A percentile compares a stretch with the other conserved stretches of the same genome.
Conservation (phyloP, 129 eudicot species). For the Mikania micrantha region DNA sequence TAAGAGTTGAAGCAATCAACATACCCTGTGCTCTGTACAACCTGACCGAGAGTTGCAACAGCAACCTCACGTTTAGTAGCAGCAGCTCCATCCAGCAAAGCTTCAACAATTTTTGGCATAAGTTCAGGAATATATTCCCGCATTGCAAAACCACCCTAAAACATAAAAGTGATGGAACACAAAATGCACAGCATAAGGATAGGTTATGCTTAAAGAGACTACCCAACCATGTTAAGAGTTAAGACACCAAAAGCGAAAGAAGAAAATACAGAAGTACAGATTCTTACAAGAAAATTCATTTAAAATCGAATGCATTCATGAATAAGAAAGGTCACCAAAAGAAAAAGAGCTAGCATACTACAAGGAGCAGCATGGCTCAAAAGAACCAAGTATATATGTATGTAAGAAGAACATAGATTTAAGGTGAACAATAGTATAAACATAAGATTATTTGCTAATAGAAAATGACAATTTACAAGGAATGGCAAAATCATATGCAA, state of each 20-base stretch:
- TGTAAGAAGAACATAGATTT: neutral
- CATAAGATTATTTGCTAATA: neutral
- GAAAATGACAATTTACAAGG: neutral
- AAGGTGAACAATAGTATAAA: neutral
- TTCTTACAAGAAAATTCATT: neutral
- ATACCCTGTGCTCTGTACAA: slow-evolving; percentile 99
- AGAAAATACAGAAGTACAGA: neutral
- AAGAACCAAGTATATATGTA: neutral
- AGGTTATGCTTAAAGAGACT: neutral
- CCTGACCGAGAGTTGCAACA: slow-evolving; percentile 96
- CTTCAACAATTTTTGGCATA: slow-evolving; percentile 91
- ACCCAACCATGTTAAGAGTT: neutral
- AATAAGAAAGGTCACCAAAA: neutral
- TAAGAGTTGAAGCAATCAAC: slow-evolving; percentile 17
- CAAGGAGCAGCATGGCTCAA: slow-evolving; percentile 13
- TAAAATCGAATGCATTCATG: neutral
- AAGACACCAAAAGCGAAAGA: neutral
- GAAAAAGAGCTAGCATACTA: slow-evolving; percentile 7
- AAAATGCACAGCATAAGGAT: slow-evolving; percentile 8
- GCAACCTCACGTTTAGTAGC: slow-evolving; percentile 96
- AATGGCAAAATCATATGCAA: neutral
- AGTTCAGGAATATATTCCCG: slow-evolving; percentile 79
- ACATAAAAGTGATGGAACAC: slow-evolving; percentile 8
- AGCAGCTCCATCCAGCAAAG: slow-evolving; percentile 92
- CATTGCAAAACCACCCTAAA: slow-evolving; percentile 99